Evolutionary conservation across 768 basidiomycete species (phyloP).

Genomic region (Xerocomus potaroensis): DNA sequence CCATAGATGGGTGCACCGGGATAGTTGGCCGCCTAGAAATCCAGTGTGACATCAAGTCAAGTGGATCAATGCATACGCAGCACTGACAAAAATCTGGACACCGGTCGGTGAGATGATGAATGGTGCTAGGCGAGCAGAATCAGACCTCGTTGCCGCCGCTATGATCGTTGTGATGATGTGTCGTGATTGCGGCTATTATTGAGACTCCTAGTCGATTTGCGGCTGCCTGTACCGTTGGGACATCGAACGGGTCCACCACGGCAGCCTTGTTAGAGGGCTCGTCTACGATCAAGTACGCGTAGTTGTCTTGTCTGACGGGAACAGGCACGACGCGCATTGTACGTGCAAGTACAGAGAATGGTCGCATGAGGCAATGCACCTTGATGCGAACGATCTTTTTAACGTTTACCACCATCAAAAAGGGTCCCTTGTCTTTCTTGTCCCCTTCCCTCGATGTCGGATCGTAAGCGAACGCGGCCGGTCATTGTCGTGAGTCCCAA

Average conservation of each 20-base stretch:
- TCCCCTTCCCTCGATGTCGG: constrained; percentile 7
- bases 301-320: constrained; percentile 79
- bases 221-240: constrained; percentile 58
- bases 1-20: constrained; percentile 63
- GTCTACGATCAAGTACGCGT: constrained; percentile 80
- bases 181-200: constrained; percentile 76
- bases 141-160: constrained; percentile 79
- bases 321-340: constrained; percentile 75
- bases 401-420: background rate
- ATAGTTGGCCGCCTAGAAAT: constrained; percentile 40
- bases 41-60: constrained; percentile 3
- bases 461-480: background rate
- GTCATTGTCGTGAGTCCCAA: constrained; percentile 3
- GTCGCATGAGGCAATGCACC: constrained; percentile 23
- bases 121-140: background rate
- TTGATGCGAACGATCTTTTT: constrained; percentile 15
- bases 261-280: constrained; percentile 63
- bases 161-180: constrained; percentile 91
- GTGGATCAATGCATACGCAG: background rate
- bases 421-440: background rate
- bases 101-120: constrained; percentile 12
- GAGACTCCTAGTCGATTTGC: constrained; percentile 60
- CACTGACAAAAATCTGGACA: constrained; percentile 30
- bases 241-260: constrained; percentile 77
- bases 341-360: constrained; percentile 3